Conservation (phyloP, 192 early-diverging fungal genomes). For the Chytriomyces sp. region DNA sequence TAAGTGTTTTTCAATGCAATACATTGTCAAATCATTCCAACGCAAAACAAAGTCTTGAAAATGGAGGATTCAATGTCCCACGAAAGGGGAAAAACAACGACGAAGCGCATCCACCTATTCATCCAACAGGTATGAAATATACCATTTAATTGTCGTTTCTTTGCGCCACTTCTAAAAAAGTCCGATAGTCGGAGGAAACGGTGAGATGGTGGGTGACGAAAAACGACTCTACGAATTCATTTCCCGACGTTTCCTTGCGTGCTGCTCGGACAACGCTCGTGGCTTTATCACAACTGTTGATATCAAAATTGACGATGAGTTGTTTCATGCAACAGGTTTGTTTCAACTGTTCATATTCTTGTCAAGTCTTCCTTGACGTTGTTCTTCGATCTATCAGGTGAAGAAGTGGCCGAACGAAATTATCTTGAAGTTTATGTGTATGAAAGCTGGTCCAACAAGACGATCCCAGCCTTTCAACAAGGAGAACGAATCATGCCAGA, state of each 20-base stretch:
- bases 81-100: constrained; percentile 87
- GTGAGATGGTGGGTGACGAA: constrained; percentile 67
- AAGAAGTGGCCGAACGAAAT: constrained; percentile 73
- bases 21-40: too few relatives aligned
- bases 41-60: constrained; percentile 52
- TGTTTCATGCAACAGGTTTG: constrained; percentile 71
- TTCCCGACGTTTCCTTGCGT: constrained; percentile 85
- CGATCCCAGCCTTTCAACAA: constrained; percentile 72
- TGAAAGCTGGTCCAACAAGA: constrained; percentile 82
- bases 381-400: neutral
- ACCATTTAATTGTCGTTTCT: neutral
- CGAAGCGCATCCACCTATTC: constrained; percentile 97
- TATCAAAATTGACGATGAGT: constrained; percentile 73
- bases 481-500: constrained; percentile 75
- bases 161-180: neutral
- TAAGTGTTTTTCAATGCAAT: neutral
- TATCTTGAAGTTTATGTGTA: constrained; percentile 93
- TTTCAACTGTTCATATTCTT: neutral
- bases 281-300: constrained; percentile 82
- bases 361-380: constrained; percentile 13
- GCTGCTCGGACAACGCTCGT: constrained; percentile 88
- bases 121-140: constrained; percentile 64
- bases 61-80: constrained; percentile 74
- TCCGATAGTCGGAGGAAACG: constrained; percentile 42
- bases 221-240: constrained; percentile 86